Evolutionary conservation across 352 stramenopile genomes (phyloP), one percentile per base, ranked within the genome.

Genomic region (Phytophthora aleatoria): DNA sequence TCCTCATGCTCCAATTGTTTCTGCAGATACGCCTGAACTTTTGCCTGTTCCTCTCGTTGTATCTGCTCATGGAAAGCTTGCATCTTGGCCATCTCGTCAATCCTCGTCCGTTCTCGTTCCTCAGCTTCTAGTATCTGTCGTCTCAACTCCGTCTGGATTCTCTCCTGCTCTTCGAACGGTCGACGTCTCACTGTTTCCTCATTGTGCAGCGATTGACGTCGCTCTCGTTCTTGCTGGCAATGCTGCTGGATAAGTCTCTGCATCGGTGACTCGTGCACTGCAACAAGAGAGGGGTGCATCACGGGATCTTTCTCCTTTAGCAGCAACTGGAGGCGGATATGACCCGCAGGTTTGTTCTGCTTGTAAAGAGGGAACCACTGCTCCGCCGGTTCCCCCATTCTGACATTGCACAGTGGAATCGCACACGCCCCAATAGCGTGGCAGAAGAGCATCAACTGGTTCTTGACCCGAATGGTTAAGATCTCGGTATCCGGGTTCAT

Each of bases 401-500:
- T 70, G 8, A 89, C 47, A 57, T 87, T 73, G 43, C 73, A 62
- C 3, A 91, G 61, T 20, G 70, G 70, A 50, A 91, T 86, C 12
- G 78, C 79, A 55, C 79, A 89, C 2, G 71, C 73, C 30, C 80
- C 82, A 42, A 91, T 71, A 20, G 71, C 66, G 31, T 78, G 80
- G 13, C 76, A 83, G 59, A 85, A 87, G 16, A 91, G 20, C 68
- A 84, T 73, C 51, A 85, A 67, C 48, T 91, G 82, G 45, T 70
- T 89, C 69, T 89, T 91, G 26, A 89, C 80, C 51, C 82, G 69
- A 48, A 91, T 77, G 43, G 74, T 88, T 16, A 91, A 47, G 39
- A 91, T 82, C 69, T 88, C 71, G 20, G 66, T 81, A 15, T 64
- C 53, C 9, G 80, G 77, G 16, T 88, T 70, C 5, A 82, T 51